Evolutionary conservation across 306 rosid species (phyloP).

Genomic region (Biancaea sappan): DNA sequence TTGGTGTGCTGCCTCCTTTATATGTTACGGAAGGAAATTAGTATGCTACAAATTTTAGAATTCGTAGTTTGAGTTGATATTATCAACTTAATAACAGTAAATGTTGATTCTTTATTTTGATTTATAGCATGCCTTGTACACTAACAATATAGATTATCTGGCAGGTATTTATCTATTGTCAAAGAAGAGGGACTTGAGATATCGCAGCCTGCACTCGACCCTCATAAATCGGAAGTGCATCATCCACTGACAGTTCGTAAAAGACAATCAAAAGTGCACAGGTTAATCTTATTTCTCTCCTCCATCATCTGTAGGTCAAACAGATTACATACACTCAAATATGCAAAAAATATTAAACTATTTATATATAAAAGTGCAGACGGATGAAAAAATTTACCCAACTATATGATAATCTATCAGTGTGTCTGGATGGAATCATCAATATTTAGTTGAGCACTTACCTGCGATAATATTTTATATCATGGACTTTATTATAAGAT

Average conservation of each 20-base stretch:
- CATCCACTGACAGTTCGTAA: constrained; percentile 77
- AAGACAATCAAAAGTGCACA: constrained; percentile 73
- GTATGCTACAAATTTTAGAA: constrained; percentile 7
- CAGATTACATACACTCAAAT: not conserved
- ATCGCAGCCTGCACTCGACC: constrained; percentile 98
- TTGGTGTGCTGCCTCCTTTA: too few relatives aligned
- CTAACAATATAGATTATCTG: constrained; percentile 31
- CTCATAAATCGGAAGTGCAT: constrained; percentile 78
- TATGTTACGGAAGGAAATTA: constrained; percentile 7
- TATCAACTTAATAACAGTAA: not conserved
- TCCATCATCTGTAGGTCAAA: constrained; percentile 18
- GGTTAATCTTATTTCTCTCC: constrained; percentile 48
- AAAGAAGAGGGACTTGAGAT: constrained; percentile 87
- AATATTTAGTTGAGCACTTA: constrained; percentile 4
- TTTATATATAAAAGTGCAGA: not conserved
- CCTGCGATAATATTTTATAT: constrained; percentile 3
- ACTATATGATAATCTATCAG: not conserved
- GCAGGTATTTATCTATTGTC: constrained; percentile 79
- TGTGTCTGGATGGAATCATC: not conserved
- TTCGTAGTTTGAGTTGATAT: constrained; percentile 16
- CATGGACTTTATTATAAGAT: constrained; percentile 4
- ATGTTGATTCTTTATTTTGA: not conserved
- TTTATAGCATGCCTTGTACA: constrained; percentile 3
- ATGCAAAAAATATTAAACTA: too few relatives aligned
- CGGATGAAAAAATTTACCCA: not conserved